phyloP scores from a whole-genome alignment of 176 grass and related monocot genomes.

The Oryza australiensis region DNA sequence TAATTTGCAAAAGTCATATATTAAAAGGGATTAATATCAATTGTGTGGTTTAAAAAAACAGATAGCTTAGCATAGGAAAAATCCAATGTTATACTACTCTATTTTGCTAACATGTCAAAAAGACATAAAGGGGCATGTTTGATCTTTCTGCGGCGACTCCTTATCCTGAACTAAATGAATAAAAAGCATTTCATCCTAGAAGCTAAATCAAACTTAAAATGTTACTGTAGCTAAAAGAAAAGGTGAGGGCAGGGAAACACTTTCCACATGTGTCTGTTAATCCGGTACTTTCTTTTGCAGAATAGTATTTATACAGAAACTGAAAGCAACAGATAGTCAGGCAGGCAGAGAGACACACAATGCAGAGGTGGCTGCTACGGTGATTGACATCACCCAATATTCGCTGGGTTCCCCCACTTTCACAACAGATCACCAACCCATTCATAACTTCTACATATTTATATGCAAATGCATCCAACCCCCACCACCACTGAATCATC shows the following conservation, averaged over 20 bases:
- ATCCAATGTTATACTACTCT: background rate
- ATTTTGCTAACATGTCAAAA: no score
- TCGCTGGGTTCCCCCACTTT: background rate
- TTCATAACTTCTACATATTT: slow-evolving; percentile 18
- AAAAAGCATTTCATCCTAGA: background rate
- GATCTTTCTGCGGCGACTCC: background rate
- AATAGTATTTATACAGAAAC: slow-evolving; percentile 47
- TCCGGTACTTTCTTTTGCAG: slow-evolving; percentile 7
- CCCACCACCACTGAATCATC: background rate
- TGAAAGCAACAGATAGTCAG: slow-evolving; percentile 21
- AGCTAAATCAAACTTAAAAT: background rate
- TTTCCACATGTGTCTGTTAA: slow-evolving; percentile 37
- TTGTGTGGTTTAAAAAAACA: no score
- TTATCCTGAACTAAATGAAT: background rate
- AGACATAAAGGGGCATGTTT: no score
- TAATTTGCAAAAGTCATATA: no score
- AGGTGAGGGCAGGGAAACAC: background rate
- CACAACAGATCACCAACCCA: slow-evolving; percentile 14
- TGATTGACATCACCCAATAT: background rate
- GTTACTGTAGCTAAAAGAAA: background rate
- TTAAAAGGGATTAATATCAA: no score
- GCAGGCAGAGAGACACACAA: slow-evolving; percentile 14
- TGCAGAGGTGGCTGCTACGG: slow-evolving; percentile 34
- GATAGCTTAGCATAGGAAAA: background rate
- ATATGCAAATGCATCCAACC: slow-evolving; percentile 31